A percentile compares a stretch with the other conserved stretches of the same genome.
These are phyloP conservation scores for Durio zibethinus DNA, from an alignment of 345 rosid genomes.

Conservation along the genomic window DNA sequence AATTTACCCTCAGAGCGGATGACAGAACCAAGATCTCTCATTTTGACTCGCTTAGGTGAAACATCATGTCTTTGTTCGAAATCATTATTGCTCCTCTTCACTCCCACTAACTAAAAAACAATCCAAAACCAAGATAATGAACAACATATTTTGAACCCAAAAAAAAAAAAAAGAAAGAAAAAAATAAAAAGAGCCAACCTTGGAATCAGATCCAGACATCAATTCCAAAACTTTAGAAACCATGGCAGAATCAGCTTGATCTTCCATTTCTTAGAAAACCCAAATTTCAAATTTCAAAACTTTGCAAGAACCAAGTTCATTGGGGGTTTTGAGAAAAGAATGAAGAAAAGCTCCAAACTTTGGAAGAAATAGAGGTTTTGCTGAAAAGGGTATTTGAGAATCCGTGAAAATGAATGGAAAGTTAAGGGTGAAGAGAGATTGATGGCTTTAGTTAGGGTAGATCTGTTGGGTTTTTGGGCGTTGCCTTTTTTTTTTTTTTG, in stretches of 20 bases:
- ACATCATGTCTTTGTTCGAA: slow-evolving; percentile 25
- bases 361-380: not conserved
- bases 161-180: not conserved
- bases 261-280: slow-evolving; percentile 36
- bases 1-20: slow-evolving; percentile 31
- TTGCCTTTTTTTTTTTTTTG: not conserved
- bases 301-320: slow-evolving; percentile 6
- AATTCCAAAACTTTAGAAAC: slow-evolving; percentile 19
- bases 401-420: not conserved
- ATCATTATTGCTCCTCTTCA: slow-evolving; percentile 31
- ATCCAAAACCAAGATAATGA: not conserved
- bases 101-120: slow-evolving; percentile 28
- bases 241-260: slow-evolving; percentile 22
- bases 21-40: slow-evolving; percentile 29
- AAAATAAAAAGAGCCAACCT: slow-evolving; percentile 31
- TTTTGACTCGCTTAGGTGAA: slow-evolving; percentile 30
- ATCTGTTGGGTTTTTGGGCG: not conserved
- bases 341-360: not conserved
- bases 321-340: not conserved
- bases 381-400: not conserved
- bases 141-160: not conserved
- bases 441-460: not conserved
- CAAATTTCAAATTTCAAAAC: slow-evolving; percentile 22
- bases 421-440: not conserved
- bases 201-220: slow-evolving; percentile 31